Base-by-base conservation (phyloP, 441 rosid genomes). In the Geranium incanum region DNA sequence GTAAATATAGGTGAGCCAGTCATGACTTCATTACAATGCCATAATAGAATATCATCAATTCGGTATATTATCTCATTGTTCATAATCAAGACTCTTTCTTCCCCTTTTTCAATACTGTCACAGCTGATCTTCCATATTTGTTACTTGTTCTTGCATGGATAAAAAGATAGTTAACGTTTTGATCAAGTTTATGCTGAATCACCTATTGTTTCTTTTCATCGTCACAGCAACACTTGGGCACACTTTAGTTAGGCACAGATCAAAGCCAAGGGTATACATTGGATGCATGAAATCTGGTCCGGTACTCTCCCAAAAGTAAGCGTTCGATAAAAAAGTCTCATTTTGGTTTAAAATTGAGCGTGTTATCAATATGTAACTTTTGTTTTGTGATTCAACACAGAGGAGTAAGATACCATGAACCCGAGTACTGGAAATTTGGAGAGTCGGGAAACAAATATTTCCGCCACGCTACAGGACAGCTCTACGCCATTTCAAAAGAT, bases 201-300 rank as follows among this genome's bases (percentile, higher is more conserved):
- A 43, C 55, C 15, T 16, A 50, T 50, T n/a, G 3, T 50, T 50
- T 50, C 5, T 62, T 0, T n/a, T 21, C 16, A 28, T 62, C 23
- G 37, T 23, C 33, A 12, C 88, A 95, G 98, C 95, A 60, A 92
- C 99, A 66, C 95, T 95, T 0, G 97, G 97, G 43, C 96, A 88
- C 82, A 92, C 95, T 66, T 86, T 95, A 71, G 84, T 85, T 72
- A 86, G 96, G 80, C 93, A 95, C 83, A 72, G 90, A 62, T 84
- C 84, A 72, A 95, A 92, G 72, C 89, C 84, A 41, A 82, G 91
- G 37, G 85, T 90, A 13, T 95, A 92, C 76, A 87, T 95, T 6
- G 99, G 99, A 13, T 95, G 99, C 89, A 95, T 95, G 99, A 92
- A 92, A 76, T 95, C 99, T 60, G 99, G 99, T 71, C 98, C 98